Conservation (phyloP, 2,329 filamentous ascomycete species). For the Penicillium sp. region DNA sequence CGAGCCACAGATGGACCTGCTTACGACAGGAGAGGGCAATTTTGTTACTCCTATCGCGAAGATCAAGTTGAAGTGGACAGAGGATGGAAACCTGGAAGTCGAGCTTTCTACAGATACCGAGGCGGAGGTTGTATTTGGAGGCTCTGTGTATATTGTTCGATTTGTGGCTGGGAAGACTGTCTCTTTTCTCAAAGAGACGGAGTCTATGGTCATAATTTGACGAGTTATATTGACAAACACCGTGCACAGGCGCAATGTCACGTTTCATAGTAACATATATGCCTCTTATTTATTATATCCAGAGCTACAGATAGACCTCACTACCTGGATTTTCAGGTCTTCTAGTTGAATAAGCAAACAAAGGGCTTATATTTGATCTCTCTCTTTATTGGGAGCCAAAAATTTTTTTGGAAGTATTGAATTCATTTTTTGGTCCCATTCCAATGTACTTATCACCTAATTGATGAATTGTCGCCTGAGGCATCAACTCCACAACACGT, state of each 20-base stretch:
- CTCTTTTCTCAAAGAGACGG: neutral
- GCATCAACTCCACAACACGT: conserved; percentile 1
- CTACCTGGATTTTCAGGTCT: no score
- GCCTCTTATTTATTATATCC: no score
- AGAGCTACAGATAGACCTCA: no score
- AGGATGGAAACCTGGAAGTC: conserved; percentile 5
- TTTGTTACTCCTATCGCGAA: conserved; percentile 7
- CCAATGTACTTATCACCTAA: no score
- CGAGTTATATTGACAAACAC: neutral
- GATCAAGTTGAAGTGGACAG: conserved; percentile 4
- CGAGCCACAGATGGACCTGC: conserved; percentile 10
- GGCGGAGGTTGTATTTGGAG: conserved; percentile 5
- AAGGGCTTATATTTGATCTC: no score
- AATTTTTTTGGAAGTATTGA: no score
- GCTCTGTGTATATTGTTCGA: neutral
- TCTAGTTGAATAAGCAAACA: no score
- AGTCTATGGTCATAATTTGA: neutral
- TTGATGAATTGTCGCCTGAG: neutral
- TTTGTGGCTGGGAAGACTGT: neutral
- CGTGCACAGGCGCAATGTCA: neutral
- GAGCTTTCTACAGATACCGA: conserved; percentile 2
- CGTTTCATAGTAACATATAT: no score
- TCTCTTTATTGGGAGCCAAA: no score
- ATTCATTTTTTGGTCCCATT: no score
- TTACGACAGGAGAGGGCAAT: neutral